Evolutionary conservation across 305 asterid species (phyloP), one percentile per base, ranked within the genome.

Genomic region (Fraxinus angustifolia): DNA sequence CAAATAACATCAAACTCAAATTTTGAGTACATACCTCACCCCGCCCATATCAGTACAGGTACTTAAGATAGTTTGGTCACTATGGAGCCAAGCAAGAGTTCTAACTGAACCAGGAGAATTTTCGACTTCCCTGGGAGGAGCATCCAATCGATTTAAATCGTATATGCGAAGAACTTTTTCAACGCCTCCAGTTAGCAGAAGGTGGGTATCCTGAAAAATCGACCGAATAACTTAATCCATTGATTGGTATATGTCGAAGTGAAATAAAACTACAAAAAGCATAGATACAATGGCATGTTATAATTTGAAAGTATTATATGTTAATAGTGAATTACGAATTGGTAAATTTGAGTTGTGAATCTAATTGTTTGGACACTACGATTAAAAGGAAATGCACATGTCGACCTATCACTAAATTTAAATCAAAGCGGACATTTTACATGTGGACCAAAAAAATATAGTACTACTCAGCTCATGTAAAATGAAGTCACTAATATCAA

Each of bases 11-110:
- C 17, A 42, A 68, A 58, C 23, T 75, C 17, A 21, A 26, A 38
- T 26, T 73, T 17, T 75, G 12, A 23, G 73, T 28, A 67, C 92
- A 73, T 88, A 94, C 99, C 99, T 96, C 86, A 94, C 97, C 3
- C 98, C 97, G 35, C 97, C 95, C 82, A 87, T 87, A 73, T 96
- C 99, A 28, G 96, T 87, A 83, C 98, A 96, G 71, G 99, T 91
- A 82, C 99, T 89, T 87, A 96, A 90, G 82, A 96, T 92, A 8
- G 97, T 93, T 84, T 90, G 98, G 85, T 96, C 99, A 71, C 93
- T 91, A 79, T 93, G 98, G 71, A 96, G 97, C 99, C 99, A 96
- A 75, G 94, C 87, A 84, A 91, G 76, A 48, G 97, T 89, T 85
- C 98, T 93, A 80, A 96, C 94, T 36, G 96, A 89, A 79, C 99